Evolutionary conservation across 73 alveolate species (phyloP).

Genomic region (Tetrahymena malaccensis): DNA sequence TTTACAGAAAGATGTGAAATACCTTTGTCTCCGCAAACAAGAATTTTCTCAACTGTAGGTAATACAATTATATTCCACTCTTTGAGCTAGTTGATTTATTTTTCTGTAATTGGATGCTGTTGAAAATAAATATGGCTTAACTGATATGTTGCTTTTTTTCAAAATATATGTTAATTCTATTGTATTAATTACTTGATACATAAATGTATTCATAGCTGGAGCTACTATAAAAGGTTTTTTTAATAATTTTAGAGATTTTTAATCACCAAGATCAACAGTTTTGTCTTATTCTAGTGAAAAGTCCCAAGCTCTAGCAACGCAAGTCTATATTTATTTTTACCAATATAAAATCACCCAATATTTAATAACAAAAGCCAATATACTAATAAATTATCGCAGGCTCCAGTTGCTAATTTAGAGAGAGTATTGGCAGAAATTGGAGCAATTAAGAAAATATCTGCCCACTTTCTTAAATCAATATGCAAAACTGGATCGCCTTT

Average conservation of each 20-base stretch:
- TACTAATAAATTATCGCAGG: slow-evolving; percentile 70
- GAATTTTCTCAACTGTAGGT: not conserved
- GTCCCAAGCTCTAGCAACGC: slow-evolving; percentile 71
- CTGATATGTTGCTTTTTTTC: not conserved
- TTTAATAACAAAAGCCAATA: not conserved
- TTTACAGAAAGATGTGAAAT: not conserved
- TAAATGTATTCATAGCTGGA: slow-evolving; percentile 87
- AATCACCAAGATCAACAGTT: not conserved
- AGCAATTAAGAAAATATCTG: slow-evolving; percentile 60
- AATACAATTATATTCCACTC: not conserved
- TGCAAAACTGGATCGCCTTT: slow-evolving; percentile 79
- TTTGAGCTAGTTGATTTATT: not conserved
- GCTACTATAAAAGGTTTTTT: slow-evolving; percentile 59
- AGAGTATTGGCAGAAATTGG: slow-evolving; percentile 85
- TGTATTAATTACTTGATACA: slow-evolving; percentile 39
- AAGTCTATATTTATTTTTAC: slow-evolving; percentile 8
- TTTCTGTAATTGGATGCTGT: not conserved
- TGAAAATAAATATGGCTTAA: not conserved
- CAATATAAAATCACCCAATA: not conserved
- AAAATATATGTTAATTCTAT: too few species aligned
- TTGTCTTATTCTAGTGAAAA: not conserved
- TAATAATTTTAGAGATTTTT: not conserved
- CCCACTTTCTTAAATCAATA: slow-evolving; percentile 69
- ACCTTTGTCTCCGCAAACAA: not conserved
- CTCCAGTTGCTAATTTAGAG: slow-evolving; percentile 72